Evolutionary conservation across 768 basidiomycete genomes (phyloP).

Genomic region (Suillus discolor): DNA sequence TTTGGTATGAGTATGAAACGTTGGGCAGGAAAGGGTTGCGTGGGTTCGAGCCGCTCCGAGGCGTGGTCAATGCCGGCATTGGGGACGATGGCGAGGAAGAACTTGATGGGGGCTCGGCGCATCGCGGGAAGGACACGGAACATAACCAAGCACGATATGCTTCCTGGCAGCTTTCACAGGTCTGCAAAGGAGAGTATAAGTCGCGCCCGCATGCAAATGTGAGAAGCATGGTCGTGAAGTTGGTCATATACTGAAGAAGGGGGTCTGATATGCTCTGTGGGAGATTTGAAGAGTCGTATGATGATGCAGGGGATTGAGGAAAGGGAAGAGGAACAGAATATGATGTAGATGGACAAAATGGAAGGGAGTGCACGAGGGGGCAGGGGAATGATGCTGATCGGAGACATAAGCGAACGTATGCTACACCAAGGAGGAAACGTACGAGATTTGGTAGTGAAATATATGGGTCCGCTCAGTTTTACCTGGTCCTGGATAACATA

Average conservation of each 20-base stretch:
- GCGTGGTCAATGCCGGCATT: slow-evolving; percentile 52
- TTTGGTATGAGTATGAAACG: slow-evolving; percentile 49
- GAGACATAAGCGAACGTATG: slow-evolving; percentile 3
- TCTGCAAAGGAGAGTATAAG: slow-evolving; percentile 74
- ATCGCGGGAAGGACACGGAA: slow-evolving; percentile 71
- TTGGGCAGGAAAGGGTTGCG: slow-evolving; percentile 54
- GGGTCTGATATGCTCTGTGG: slow-evolving; percentile 49
- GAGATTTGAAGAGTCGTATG: slow-evolving; percentile 54
- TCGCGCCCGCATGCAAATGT: slow-evolving; percentile 83
- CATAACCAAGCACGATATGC: slow-evolving; percentile 84
- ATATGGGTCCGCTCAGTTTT: slow-evolving; percentile 67
- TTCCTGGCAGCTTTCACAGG: slow-evolving; percentile 73
- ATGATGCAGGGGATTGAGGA: slow-evolving; percentile 42
- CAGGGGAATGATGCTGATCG: slow-evolving; percentile 64
- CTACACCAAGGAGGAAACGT: background rate
- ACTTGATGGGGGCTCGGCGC: slow-evolving; percentile 53
- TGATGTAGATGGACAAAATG: slow-evolving; percentile 71
- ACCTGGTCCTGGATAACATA: slow-evolving; percentile 60
- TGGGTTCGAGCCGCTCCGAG: slow-evolving; percentile 39
- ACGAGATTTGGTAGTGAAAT: slow-evolving; percentile 71
- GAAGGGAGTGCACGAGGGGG: slow-evolving; percentile 67
- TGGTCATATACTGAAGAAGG: slow-evolving; percentile 61
- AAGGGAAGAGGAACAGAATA: slow-evolving; percentile 71
- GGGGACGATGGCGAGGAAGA: slow-evolving; percentile 35
- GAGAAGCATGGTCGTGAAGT: slow-evolving; percentile 73